Evolutionary conservation across 306 rosid species (phyloP).

Genomic region (Vigna reflexopilosa): DNA sequence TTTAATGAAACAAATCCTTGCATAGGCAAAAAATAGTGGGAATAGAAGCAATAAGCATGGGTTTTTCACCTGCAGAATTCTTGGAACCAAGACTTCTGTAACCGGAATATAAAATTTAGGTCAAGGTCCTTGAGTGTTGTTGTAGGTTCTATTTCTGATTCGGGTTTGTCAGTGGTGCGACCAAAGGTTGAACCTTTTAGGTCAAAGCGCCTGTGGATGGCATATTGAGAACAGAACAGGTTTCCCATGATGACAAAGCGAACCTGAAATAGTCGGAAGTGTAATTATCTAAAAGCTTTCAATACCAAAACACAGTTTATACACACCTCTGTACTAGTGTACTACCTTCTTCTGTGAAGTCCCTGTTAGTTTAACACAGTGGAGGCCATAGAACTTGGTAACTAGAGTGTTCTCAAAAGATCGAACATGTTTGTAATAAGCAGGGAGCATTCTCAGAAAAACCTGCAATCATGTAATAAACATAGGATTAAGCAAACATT

Average conservation of each 20-base stretch:
- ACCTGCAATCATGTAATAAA: constrained; percentile 61
- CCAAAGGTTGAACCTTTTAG: constrained; percentile 95
- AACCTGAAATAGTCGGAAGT: constrained; percentile 61
- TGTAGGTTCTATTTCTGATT: constrained; percentile 75
- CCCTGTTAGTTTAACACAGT: constrained; percentile 85
- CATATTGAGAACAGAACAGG: constrained; percentile 74
- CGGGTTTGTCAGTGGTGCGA: constrained; percentile 81
- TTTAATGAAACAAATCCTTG: constrained; percentile 4
- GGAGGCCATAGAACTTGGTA: constrained; percentile 89
- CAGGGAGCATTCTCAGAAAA: constrained; percentile 91
- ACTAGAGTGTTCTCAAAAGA: constrained; percentile 89
- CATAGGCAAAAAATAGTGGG: not conserved
- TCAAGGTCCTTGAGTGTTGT: constrained; percentile 97
- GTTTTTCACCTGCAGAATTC: constrained; percentile 77
- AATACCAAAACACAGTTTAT: constrained; percentile 13
- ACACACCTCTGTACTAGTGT: not conserved
- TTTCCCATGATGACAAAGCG: constrained; percentile 98
- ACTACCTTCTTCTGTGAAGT: constrained; percentile 86
- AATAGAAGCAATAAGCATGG: constrained; percentile 2
- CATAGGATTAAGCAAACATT: constrained; percentile 21
- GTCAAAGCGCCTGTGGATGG: constrained; percentile 86
- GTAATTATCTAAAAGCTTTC: constrained; percentile 1
- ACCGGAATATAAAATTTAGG: constrained; percentile 79
- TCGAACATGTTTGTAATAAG: constrained; percentile 88
- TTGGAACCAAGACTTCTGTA: constrained; percentile 82